Evolutionary conservation across 1,284 basidiomycete genomes (phyloP).

Genomic region (Thelephora terrestris): DNA sequence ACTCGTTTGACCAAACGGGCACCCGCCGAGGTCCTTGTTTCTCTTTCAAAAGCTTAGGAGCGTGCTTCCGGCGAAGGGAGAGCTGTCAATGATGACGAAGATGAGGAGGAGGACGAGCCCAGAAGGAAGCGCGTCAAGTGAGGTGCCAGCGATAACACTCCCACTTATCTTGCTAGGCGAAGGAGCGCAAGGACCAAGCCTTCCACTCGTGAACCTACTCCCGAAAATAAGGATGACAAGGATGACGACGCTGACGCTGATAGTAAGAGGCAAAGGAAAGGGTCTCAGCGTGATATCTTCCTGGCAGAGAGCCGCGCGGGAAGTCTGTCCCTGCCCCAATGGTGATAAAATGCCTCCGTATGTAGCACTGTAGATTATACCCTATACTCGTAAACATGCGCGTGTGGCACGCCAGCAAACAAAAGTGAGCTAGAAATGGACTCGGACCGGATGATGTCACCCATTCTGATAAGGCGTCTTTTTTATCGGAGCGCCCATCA

Average conservation of each 20-base stretch:
- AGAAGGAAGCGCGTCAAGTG: conserved; percentile 38
- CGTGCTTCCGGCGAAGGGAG: conserved; percentile 24
- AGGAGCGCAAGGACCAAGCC: conserved; percentile 34
- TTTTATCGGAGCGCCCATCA: no score
- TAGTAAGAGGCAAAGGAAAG: conserved; percentile 9
- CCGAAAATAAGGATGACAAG: conserved; percentile 29
- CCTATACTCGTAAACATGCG: no score
- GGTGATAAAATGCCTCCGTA: no score
- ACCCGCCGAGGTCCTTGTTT: conserved; percentile 73
- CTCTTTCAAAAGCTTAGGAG: conserved; percentile 48
- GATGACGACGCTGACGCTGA: conserved; percentile 32
- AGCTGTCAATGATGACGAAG: conserved; percentile 43
- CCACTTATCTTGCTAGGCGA: conserved; percentile 12
- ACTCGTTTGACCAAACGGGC: conserved; percentile 69
- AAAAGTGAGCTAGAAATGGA: no score
- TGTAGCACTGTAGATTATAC: no score
- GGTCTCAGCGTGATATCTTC: no score
- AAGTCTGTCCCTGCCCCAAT: no score
- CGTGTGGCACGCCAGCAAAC: no score
- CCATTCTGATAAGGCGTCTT: no score
- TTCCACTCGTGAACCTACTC: conserved; percentile 36
- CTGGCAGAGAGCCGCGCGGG: not conserved
- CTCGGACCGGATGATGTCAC: no score
- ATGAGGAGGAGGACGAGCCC: conserved; percentile 37
- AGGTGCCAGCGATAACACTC: conserved; percentile 23